Base-by-base conservation (phyloP, 352 stramenopile genomes). In the Globisporangium paddicum region DNA sequence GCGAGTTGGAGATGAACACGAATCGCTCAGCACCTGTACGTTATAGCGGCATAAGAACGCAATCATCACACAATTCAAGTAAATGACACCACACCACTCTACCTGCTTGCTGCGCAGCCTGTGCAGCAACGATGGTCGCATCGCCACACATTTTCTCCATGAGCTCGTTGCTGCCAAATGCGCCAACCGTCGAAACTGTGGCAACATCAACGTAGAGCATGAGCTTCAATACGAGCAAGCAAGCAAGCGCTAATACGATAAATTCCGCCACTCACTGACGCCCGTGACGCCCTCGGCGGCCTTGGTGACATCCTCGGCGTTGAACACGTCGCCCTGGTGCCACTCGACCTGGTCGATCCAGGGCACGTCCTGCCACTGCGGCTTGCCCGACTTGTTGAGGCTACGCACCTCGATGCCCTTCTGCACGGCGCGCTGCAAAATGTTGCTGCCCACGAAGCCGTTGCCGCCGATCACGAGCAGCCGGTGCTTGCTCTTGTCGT, bases 1-100 rank as follows among this genome's bases (percentile, higher is more conserved):
- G 83, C n/a, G 90, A 94, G 57, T 94, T 95, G n/a, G 87, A 96
- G 25, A 97, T 75, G 56, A 96, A 96, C 40, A 95, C 90, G 66
- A 96, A 96, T 21, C 82, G 78, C 62, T 94, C 73, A 0, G 60
- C 80, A 6, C 72, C 74, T 82, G 41, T 34, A 28, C 7, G 23
- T 8, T 5, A 55, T 28, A 44, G 5, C 21, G 38, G 16, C 16
- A 6, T 21, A 7, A 44, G 16, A 19, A 44, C 18, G 19, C 37
- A 42, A 7, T 5, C 37, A 42, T 32, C 37, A 40, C 37, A 42
- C 37, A n/a, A 42, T 42, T 19, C 37, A 40, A 16, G 9, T 28
- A 11, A 49, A 35, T 47, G 10, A 47, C 11, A 38, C 1, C 23
- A 41, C 13, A 3, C 16, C 13, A 3, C 16, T 9, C 23, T 14